A percentile compares a stretch with the other conserved stretches of the same genome.
phyloP scores from a whole-genome alignment of 345 rosid genomes.

The Melaleuca alternifolia region DNA sequence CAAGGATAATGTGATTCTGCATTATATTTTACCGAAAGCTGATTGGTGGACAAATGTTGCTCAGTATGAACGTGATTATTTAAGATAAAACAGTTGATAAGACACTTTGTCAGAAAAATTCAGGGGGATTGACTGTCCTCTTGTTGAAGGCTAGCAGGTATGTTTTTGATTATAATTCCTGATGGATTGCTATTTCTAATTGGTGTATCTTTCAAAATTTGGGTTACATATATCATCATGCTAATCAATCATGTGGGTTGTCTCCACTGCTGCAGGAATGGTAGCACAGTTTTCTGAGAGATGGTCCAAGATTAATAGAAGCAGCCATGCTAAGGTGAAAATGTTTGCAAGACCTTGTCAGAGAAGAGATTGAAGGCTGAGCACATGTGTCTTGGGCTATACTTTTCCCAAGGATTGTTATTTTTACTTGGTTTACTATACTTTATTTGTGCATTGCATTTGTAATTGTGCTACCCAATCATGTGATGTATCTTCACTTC shows the following conservation, averaged over 20 bases:
- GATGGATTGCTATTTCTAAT: background rate
- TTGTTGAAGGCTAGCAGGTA: conserved; percentile 99
- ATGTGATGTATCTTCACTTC: background rate
- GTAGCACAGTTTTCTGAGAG: no score
- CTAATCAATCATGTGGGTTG: no score
- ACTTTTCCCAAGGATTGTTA: no score
- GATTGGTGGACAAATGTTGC: conserved; percentile 99
- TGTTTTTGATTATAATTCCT: background rate
- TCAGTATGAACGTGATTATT: conserved; percentile 93
- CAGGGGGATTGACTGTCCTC: conserved; percentile 86
- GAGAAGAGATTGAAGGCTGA: no score
- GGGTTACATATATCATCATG: background rate
- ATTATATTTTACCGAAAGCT: conserved; percentile 92
- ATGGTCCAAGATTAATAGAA: no score
- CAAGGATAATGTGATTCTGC: conserved; percentile 92
- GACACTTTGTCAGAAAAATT: conserved; percentile 90
- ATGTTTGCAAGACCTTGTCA: no score
- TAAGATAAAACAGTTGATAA: conserved; percentile 90
- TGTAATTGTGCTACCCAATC: background rate
- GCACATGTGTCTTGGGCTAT: no score
- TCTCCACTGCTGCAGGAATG: no score
- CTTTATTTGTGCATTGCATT: no score
- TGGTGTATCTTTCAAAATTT: background rate
- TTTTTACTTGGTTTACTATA: no score
- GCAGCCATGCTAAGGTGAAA: no score